phyloP scores from a whole-genome alignment of 495 filamentous ascomycete genomes.

The Aspergillus coremiiformis region DNA sequence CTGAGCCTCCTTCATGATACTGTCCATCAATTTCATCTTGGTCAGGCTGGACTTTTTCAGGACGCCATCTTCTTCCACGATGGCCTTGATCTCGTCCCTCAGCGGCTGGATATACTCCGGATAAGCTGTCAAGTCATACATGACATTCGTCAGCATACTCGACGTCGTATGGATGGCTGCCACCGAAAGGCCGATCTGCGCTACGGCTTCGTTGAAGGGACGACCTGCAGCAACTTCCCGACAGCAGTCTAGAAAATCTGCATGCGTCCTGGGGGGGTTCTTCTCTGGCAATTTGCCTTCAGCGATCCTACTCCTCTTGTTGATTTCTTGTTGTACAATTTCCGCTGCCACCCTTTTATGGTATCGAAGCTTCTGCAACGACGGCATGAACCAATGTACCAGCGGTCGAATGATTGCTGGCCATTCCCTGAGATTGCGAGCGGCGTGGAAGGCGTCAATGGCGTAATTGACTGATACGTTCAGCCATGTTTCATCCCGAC shows the following conservation, averaged over 20 bases:
- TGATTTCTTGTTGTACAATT: conserved; percentile 30
- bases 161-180: conserved; percentile 43
- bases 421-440: conserved; percentile 25
- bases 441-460: conserved; percentile 38
- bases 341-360: conserved; percentile 18
- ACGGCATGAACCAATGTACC: conserved; percentile 31
- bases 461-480: conserved; percentile 52
- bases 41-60: conserved; percentile 42
- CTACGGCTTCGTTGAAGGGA: conserved; percentile 14
- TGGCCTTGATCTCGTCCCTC: conserved; percentile 31
- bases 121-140: conserved; percentile 35
- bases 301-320: conserved; percentile 18
- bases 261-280: conserved; percentile 13
- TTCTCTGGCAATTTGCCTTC: conserved; percentile 21
- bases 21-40: conserved; percentile 46
- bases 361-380: conserved; percentile 20
- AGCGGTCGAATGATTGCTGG: conserved; percentile 32
- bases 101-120: conserved; percentile 31
- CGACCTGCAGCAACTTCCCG: conserved; percentile 19
- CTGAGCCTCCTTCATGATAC: conserved; percentile 35
- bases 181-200: conserved; percentile 31
- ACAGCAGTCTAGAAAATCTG: conserved; percentile 34
- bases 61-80: conserved; percentile 28
- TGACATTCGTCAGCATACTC: conserved; percentile 29
- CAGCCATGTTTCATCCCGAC: conserved; percentile 50